Evolutionary conservation across 2,329 filamentous ascomycete genomes (phyloP).

Genomic region (Nigrospora oryzae): DNA sequence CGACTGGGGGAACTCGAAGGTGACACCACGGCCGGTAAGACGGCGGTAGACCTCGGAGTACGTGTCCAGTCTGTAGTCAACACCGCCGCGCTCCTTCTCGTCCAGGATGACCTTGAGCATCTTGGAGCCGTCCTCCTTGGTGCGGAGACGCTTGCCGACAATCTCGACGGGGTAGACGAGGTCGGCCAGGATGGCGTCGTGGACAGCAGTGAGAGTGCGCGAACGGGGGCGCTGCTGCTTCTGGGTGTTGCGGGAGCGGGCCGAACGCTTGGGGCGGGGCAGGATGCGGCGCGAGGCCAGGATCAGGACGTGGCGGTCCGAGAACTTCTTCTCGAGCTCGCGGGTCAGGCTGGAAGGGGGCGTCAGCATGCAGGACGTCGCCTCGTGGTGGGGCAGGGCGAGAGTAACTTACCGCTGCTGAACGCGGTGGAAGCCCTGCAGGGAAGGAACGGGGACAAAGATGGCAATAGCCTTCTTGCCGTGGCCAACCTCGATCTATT

Average conservation of each 20-base stretch:
- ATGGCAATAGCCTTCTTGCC: conserved; percentile 99
- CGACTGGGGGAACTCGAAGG: conserved; percentile 96
- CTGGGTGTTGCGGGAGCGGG: conserved; percentile 90
- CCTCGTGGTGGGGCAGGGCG: not conserved
- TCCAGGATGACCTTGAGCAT: conserved; percentile 97
- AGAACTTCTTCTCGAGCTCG: conserved; percentile 99
- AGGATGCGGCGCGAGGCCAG: conserved; percentile 98
- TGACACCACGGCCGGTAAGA: conserved; percentile 90
- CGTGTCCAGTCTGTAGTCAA: conserved; percentile 99
- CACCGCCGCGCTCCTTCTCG: conserved; percentile 99
- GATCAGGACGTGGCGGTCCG: conserved; percentile 98
- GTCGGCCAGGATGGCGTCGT: conserved; percentile 96
- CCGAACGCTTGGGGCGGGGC: conserved; percentile 96
- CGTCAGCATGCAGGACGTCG: not conserved
- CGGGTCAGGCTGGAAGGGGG: conserved; percentile 72
- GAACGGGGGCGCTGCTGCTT: conserved; percentile 98
- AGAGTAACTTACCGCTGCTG: conserved; percentile 83
- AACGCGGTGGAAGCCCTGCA: conserved; percentile 97
- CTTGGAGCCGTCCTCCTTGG: conserved; percentile 98
- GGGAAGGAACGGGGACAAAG: conserved; percentile 99
- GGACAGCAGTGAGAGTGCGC: conserved; percentile 95
- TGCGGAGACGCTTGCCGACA: conserved; percentile 96
- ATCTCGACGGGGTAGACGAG: conserved; percentile 99
- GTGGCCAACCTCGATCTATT: conserved; percentile 99
- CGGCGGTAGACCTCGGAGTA: conserved; percentile 99